A percentile compares a stretch with the other conserved stretches of the same genome.
Evolutionary conservation across 1,284 basidiomycete genomes (phyloP).

Genomic region (Golubevia pallescens): DNA sequence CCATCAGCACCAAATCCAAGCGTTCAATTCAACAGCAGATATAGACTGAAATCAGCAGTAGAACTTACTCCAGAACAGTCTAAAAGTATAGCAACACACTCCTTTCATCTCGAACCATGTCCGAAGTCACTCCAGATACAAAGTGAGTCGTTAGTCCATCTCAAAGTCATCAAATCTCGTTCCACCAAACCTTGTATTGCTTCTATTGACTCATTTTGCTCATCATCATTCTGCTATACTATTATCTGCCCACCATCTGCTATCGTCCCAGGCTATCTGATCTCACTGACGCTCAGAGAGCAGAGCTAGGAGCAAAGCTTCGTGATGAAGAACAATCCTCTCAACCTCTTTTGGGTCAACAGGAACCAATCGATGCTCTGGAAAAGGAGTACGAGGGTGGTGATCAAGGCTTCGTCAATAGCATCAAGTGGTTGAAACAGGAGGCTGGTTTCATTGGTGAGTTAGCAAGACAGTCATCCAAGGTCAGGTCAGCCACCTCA

Average conservation of each 20-base stretch:
- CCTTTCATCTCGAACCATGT: too few relatives aligned
- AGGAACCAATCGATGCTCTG: conserved; percentile 34
- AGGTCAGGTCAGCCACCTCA: too few relatives aligned
- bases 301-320: conserved; percentile 35
- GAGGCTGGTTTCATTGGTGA: conserved; percentile 26
- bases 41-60: too few relatives aligned
- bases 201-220: not conserved
- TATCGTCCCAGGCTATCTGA: not conserved
- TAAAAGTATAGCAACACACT: too few relatives aligned
- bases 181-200: not conserved
- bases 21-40: too few relatives aligned
- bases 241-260: not conserved
- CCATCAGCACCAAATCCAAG: too few relatives aligned
- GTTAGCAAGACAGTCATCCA: not conserved
- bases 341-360: conserved; percentile 27
- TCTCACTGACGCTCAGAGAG: conserved; percentile 20
- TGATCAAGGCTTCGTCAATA: conserved; percentile 28
- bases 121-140: too few relatives aligned
- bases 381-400: conserved; percentile 26
- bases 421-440: conserved; percentile 40
- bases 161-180: too few relatives aligned
- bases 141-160: too few relatives aligned
- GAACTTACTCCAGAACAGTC: too few relatives aligned
- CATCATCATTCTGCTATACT: not conserved
- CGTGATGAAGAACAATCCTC: conserved; percentile 18